phyloP scores from a whole-genome alignment of 2,329 filamentous ascomycete genomes.

The Harringtonia lauricola region DNA sequence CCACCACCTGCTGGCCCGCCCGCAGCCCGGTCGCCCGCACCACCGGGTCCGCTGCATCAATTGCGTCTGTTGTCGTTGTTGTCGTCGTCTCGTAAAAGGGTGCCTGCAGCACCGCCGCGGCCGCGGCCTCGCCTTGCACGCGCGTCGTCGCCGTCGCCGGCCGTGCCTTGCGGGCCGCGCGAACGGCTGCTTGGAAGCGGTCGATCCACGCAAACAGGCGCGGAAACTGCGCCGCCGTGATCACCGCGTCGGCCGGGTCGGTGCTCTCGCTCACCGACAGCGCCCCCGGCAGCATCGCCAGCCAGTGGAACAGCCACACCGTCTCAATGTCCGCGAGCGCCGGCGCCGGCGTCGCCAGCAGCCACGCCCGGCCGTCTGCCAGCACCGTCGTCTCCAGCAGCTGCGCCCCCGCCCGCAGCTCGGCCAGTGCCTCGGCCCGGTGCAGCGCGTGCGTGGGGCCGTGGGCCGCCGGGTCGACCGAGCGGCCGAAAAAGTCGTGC shows the following conservation, averaged over 20 bases:
- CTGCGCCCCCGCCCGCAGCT: conserved; percentile 41
- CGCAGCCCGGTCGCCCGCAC: conserved; percentile 33
- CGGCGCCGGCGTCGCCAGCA: conserved; percentile 39
- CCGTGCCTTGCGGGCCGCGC: conserved; percentile 24
- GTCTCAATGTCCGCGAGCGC: conserved; percentile 58
- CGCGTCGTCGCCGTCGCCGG: conserved; percentile 15
- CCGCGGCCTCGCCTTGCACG: conserved; percentile 43
- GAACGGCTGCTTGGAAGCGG: conserved; percentile 43
- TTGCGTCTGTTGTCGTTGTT: not conserved
- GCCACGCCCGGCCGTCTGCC: conserved; percentile 55
- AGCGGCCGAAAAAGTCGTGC: conserved; percentile 21
- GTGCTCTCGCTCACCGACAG: conserved; percentile 20
- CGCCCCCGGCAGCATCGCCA: conserved; percentile 41
- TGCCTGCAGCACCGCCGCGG: conserved; percentile 30
- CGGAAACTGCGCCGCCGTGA: conserved; percentile 44
- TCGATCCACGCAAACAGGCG: conserved; percentile 51
- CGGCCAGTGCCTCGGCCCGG: conserved; percentile 43
- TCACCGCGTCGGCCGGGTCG: conserved; percentile 10
- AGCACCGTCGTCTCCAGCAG: conserved; percentile 52
- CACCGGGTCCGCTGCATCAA: conserved; percentile 29
- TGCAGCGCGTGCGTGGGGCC: conserved; percentile 4
- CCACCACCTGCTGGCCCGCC: conserved; percentile 40
- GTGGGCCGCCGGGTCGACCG: not conserved
- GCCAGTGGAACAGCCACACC: conserved; percentile 59
- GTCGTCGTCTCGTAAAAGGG: conserved; percentile 29